Evolutionary conservation across 805 yeast genomes (phyloP), one percentile per base, ranked within the genome.

Genomic region (Metschnikowia sp.): DNA sequence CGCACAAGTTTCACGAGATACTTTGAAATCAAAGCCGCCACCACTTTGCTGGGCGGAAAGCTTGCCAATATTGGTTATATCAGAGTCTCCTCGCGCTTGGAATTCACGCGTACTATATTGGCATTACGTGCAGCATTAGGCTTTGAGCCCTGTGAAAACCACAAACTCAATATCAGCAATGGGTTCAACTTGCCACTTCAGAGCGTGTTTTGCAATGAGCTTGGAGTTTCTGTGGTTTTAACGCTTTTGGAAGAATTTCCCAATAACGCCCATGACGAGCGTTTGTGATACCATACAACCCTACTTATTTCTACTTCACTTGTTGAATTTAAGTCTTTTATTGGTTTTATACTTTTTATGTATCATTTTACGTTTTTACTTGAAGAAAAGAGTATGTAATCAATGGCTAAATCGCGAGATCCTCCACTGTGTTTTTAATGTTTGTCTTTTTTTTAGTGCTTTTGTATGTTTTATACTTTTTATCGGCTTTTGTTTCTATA

Each of bases 101-200:
- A 28, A 13, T 44, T 32, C 39, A 44, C 38, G 36, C 41, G 47
- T n/a, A n/a, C 10, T 8, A 34, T 32, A n/a, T 32, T 44, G 38
- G 19, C 31, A 7, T 9, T 44, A 33, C 31, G 37, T 13, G 6
- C 30, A 19, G 47, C 31, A 8, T 32, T 44, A n/a, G 47, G 42
- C 18, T 26, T 44, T 19, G 32, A 15, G 26, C 29, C 39, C 2
- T 11, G 19, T 10, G 32, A 32, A 12, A 31, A 32, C 4, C 42
- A 37, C 15, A 18, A 10, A 19, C 34, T 35, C 33, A 35, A 30
- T 29, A 15, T 42, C 11, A 29, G 26, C 26, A 38, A 44, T 32
- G 30, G 31, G 18, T 22, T 37, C 15, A 32, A 32, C 15, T 34
- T 44, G 12, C 47, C 47, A 12, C 26, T 38, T 33, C 47, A 44